These are phyloP conservation scores for Annulohypoxylon maeteangense DNA, from an alignment of 495 filamentous ascomycete species.

Conservation along the genomic window DNA sequence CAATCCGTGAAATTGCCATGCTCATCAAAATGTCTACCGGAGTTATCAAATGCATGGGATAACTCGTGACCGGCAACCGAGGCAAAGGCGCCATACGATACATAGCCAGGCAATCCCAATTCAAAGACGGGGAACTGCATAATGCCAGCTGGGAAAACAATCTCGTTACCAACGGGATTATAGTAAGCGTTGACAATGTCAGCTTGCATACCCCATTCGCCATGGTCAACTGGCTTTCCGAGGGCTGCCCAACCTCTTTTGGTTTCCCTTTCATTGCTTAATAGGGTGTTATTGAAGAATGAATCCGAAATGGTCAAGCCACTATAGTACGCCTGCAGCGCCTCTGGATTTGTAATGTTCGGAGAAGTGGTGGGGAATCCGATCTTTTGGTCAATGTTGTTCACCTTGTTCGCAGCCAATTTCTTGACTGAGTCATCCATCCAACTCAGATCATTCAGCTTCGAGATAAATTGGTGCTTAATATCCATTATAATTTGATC, in stretches of 20 bases:
- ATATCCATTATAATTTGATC: constrained; percentile 77
- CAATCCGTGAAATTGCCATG: constrained; percentile 74
- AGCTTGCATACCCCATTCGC: constrained; percentile 72
- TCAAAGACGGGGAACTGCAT: constrained; percentile 78
- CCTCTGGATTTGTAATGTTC: constrained; percentile 67
- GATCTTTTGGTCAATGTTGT: constrained; percentile 78
- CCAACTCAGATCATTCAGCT: constrained; percentile 69
- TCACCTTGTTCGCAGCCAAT: constrained; percentile 72
- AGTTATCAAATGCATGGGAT: constrained; percentile 78
- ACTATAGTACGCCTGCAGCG: constrained; percentile 68
- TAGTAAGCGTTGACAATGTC: constrained; percentile 54
- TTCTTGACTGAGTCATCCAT: constrained; percentile 74
- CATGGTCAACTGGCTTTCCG: constrained; percentile 69
- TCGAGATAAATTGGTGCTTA: constrained; percentile 70
- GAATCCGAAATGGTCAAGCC: constrained; percentile 62
- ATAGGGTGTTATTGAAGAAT: constrained; percentile 71
- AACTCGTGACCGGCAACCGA: constrained; percentile 79
- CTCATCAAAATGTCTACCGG: constrained; percentile 73
- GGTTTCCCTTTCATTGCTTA: constrained; percentile 59
- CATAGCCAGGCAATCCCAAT: constrained; percentile 68
- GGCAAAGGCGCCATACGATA: constrained; percentile 77
- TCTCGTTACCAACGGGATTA: constrained; percentile 40
- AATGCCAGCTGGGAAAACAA: constrained; percentile 75
- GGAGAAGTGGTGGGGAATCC: constrained; percentile 76
- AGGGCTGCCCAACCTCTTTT: constrained; percentile 65